Conservation (phyloP, 2,329 filamentous ascomycete species). For the Fusarium coffeatum region DNA sequence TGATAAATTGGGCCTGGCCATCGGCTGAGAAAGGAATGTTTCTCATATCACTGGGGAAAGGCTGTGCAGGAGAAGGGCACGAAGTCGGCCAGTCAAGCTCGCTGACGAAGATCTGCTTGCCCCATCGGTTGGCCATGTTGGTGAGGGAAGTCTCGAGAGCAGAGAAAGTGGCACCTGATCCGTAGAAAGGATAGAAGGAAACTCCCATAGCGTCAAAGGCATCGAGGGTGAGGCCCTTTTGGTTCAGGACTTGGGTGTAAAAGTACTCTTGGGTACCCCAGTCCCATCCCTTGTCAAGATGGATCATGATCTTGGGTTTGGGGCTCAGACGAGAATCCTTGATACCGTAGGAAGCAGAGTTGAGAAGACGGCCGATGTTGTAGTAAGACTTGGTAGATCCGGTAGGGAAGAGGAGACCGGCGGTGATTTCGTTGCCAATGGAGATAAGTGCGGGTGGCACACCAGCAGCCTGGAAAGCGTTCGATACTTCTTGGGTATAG, state of each 20-base stretch:
- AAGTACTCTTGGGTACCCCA: constrained; percentile 74
- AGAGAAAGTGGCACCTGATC: constrained; percentile 66
- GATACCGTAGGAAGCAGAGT: constrained; percentile 72
- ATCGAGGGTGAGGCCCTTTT: constrained; percentile 60
- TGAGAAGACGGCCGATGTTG: constrained; percentile 73
- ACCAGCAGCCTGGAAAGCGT: constrained; percentile 67
- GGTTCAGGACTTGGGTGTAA: constrained; percentile 67
- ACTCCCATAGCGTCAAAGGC: constrained; percentile 80
- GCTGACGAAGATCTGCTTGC: constrained; percentile 74
- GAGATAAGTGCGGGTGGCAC: constrained; percentile 71
- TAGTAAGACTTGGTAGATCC: constrained; percentile 65
- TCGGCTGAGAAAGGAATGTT: constrained; percentile 71
- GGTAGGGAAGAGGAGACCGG: constrained; percentile 72
- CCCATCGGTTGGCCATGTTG: constrained; percentile 70
- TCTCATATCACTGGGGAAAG: constrained; percentile 70
- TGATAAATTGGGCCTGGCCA: constrained; percentile 72
- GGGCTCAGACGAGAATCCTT: constrained; percentile 69
- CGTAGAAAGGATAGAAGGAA: constrained; percentile 80
- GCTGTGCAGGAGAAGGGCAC: constrained; percentile 67
- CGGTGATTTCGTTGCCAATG: constrained; percentile 79
- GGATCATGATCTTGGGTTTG: constrained; percentile 77
- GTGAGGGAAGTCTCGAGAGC: constrained; percentile 65
- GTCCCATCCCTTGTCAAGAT: constrained; percentile 81
- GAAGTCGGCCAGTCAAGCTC: constrained; percentile 77
- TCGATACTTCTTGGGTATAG: constrained; percentile 72